Evolutionary conservation across 139 green algal genomes (phyloP).

Genomic region (Asterochloris erici): DNA sequence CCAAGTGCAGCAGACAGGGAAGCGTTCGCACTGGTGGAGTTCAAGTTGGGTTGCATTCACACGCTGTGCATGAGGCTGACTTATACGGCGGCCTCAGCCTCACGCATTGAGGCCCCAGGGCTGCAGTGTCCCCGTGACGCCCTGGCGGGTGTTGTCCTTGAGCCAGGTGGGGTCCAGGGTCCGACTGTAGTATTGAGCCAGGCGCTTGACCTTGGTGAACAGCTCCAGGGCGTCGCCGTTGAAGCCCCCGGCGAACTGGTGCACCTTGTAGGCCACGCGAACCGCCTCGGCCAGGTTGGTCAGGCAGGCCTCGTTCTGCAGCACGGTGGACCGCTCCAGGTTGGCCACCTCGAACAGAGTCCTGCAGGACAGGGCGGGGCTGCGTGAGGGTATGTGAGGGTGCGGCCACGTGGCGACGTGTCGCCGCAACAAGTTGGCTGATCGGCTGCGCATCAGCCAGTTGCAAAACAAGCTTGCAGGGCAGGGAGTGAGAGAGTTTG

Average conservation of each 20-base stretch:
- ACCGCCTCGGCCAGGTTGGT: conserved; percentile 35
- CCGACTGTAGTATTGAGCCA: conserved; percentile 42
- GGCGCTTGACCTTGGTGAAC: conserved; percentile 26
- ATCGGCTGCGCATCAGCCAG: too few relatives aligned
- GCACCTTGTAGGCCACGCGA: conserved; percentile 35
- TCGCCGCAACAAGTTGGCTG: neutral
- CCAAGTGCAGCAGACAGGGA: too few relatives aligned
- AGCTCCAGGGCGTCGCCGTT: conserved; percentile 14
- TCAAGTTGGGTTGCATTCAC: too few relatives aligned
- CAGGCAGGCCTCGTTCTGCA: conserved; percentile 27
- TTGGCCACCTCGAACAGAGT: conserved; percentile 29
- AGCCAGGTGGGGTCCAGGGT: conserved; percentile 46
- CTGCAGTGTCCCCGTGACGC: too few relatives aligned
- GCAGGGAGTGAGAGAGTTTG: too few relatives aligned
- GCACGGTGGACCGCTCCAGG: conserved; percentile 1
- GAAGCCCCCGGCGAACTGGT: conserved; percentile 53
- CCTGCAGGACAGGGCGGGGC: conserved; percentile 15
- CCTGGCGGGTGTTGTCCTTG: conserved; percentile 19
- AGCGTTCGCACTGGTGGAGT: too few relatives aligned
- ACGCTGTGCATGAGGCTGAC: too few relatives aligned
- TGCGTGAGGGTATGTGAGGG: neutral
- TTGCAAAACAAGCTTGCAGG: too few relatives aligned
- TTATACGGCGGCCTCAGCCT: too few relatives aligned
- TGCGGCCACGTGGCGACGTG: neutral
- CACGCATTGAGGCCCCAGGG: too few relatives aligned